Evolutionary conservation across 306 rosid species (phyloP).

Genomic region (Cucurbita maxima): DNA sequence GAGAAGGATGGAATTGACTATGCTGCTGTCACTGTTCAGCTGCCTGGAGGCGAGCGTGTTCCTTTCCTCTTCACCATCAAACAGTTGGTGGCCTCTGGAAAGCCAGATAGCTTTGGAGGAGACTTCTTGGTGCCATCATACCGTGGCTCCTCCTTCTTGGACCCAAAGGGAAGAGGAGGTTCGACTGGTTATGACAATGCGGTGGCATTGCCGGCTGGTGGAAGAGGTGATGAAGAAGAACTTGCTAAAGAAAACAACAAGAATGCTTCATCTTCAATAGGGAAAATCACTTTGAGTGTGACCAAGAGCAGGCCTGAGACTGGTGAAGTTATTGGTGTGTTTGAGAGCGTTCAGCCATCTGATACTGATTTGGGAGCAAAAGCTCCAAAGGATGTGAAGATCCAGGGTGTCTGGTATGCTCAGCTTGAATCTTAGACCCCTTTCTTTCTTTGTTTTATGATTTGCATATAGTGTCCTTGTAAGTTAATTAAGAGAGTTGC

Average conservation of each 20-base stretch:
- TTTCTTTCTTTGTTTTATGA: background rate
- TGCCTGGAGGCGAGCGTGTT: constrained; percentile 88
- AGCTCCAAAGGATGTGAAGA: constrained; percentile 84
- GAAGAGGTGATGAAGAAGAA: constrained; percentile 94
- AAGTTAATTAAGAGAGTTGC: background rate
- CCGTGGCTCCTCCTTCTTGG: constrained; percentile 90
- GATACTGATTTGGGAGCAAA: constrained; percentile 98
- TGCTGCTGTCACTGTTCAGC: constrained; percentile 80
- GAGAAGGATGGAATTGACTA: constrained; percentile 93
- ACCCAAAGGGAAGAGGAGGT: constrained; percentile 99
- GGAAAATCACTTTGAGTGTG: constrained; percentile 75
- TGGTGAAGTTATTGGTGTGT: constrained; percentile 85
- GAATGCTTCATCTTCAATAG: constrained; percentile 53
- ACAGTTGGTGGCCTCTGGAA: constrained; percentile 82
- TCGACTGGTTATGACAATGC: constrained; percentile 86
- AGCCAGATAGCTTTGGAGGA: constrained; percentile 55
- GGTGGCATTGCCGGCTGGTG: constrained; percentile 79
- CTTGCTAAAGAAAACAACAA: constrained; percentile 69
- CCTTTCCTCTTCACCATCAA: constrained; percentile 95
- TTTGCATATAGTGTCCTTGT: background rate
- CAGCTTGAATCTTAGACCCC: constrained; percentile 63
- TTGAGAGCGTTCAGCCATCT: constrained; percentile 84
- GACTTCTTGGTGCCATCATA: constrained; percentile 74
- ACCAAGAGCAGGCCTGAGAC: constrained; percentile 76
- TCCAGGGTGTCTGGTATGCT: constrained; percentile 93